Evolutionary conservation across 2,329 filamentous ascomycete species (phyloP).

Genomic region (Aspergillus carbonarius): DNA sequence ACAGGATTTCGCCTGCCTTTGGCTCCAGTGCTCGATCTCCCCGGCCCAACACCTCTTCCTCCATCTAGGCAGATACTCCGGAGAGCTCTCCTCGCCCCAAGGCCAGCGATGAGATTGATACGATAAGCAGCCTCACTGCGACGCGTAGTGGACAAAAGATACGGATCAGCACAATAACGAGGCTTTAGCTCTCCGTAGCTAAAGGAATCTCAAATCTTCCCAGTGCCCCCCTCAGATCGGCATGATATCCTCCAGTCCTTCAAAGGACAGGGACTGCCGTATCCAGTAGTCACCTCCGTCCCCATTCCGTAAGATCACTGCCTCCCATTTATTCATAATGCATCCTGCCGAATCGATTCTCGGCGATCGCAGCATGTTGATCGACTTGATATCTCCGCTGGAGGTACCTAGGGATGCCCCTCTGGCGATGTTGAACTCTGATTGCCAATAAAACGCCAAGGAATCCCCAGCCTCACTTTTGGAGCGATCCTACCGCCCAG

Average conservation of each 20-base stretch:
- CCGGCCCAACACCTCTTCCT: too few relatives aligned
- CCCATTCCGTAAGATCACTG: neutral
- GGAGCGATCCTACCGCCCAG: slow-evolving; percentile 2
- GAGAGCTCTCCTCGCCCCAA: neutral
- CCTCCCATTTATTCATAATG: neutral
- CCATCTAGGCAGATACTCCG: neutral
- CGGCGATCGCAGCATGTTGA: neutral
- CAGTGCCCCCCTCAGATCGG: neutral
- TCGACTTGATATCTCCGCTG: neutral
- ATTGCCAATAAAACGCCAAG: neutral
- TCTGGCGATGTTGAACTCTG: neutral
- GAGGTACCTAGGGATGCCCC: too few relatives aligned
- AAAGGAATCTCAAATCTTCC: neutral
- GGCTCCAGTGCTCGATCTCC: neutral
- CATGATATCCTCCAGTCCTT: neutral
- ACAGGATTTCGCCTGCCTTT: neutral
- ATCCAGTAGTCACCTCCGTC: neutral
- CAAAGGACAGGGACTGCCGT: neutral
- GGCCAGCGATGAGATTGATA: slow-evolving; percentile 4
- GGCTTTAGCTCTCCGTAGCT: slow-evolving; percentile 2
- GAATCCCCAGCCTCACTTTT: slow-evolving; percentile 10
- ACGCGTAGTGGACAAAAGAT: neutral
- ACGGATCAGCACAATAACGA: neutral
- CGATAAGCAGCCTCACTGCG: slow-evolving; percentile 1
- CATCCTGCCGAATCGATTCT: neutral